Conservation (phyloP, 208 protist species). For the Trichomonas tenax region DNA sequence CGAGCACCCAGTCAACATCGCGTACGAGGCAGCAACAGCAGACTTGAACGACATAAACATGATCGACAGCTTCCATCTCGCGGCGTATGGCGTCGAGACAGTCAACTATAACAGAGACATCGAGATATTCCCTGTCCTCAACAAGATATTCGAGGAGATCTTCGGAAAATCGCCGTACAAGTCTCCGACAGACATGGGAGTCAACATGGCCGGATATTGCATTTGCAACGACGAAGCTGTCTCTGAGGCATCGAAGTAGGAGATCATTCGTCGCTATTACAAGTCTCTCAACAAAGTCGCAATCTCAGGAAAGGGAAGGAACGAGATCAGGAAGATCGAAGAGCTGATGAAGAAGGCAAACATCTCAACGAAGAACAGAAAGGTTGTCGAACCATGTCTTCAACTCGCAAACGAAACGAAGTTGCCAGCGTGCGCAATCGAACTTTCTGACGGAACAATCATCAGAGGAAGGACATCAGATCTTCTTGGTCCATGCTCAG, state of each 20-base stretch:
- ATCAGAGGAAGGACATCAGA: neutral
- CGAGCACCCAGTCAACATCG: neutral
- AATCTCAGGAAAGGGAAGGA: too few species aligned
- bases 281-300: neutral
- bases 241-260: neutral
- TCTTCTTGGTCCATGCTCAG: neutral
- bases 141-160: neutral
- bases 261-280: neutral
- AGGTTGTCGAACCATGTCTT: neutral
- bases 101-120: neutral
- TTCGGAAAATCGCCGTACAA: neutral
- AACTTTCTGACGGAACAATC: neutral
- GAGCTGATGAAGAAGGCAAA: neutral
- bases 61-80: neutral
- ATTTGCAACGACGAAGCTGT: neutral
- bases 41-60: neutral
- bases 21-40: neutral
- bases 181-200: conserved; percentile 1
- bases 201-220: neutral
- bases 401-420: neutral
- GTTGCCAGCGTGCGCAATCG: neutral
- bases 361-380: neutral
- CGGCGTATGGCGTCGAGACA: neutral
- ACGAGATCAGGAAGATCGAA: neutral
- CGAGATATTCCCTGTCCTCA: neutral